phyloP scores from a whole-genome alignment of 2,329 filamentous ascomycete genomes.

The Plenodomus biglobosus region DNA sequence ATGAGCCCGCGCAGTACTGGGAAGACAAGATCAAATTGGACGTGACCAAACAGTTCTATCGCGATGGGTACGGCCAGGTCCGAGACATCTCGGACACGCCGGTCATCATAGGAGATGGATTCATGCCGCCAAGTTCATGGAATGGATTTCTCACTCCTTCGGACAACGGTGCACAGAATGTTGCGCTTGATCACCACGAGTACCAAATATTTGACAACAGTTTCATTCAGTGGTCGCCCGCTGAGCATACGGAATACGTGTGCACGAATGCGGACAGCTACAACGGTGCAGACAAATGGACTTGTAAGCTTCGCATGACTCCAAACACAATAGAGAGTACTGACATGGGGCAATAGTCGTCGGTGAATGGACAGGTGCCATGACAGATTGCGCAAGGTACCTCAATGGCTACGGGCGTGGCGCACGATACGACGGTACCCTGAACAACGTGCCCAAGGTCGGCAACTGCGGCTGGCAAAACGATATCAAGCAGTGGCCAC shows the following conservation, averaged over 20 bases:
- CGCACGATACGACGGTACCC: conserved; percentile 62
- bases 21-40: conserved; percentile 51
- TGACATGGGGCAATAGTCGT: conserved; percentile 48
- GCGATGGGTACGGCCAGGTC: conserved; percentile 55
- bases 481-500: conserved; percentile 52
- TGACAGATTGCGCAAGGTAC: conserved; percentile 61
- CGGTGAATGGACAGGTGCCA: conserved; percentile 69
- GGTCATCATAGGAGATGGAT: conserved; percentile 63
- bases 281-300: conserved; percentile 62
- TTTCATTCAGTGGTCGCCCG: conserved; percentile 53
- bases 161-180: conserved; percentile 54
- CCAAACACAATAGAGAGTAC: not conserved
- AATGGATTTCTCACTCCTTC: conserved; percentile 61
- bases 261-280: conserved; percentile 58
- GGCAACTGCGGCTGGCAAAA: conserved; percentile 59
- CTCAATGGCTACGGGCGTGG: conserved; percentile 61
- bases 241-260: conserved; percentile 57
- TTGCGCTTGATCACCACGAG: conserved; percentile 68
- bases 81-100: conserved; percentile 50
- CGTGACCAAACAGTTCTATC: conserved; percentile 56
- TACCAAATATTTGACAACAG: conserved; percentile 64
- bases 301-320: conserved; percentile 24
- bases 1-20: conserved; percentile 52
- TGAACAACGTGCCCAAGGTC: conserved; percentile 50
- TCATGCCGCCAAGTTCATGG: conserved; percentile 57